Evolutionary conservation across 2,329 filamentous ascomycete species (phyloP), one percentile per base, ranked within the genome.

Genomic region (Pyricularia grisea): DNA sequence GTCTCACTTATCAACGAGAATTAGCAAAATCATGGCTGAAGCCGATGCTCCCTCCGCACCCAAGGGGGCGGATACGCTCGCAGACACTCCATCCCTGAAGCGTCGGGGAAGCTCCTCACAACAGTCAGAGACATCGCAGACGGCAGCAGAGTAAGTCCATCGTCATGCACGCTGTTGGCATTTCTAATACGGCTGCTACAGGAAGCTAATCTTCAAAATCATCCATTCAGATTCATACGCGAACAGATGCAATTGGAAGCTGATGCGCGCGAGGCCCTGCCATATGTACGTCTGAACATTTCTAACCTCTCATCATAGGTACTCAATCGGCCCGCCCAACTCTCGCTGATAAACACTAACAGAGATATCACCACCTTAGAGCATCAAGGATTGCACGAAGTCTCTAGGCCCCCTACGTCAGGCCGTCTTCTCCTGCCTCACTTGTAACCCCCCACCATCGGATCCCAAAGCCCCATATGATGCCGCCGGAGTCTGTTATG

Each of bases 301-400:
- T 28, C 60, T 27, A 63, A 27, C 11, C 60, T 63, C 25, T 63
- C 25, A 9, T 28, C 14, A 63, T 20, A 9, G 14, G 25, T 28
- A 27, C 25, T 63, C 28, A 14, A 63, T 30, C 60, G 20, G 0
- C 27, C 25, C 14, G 42, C 42, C 42, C 42, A 7, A 5, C 6
- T 7, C 20, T n/a, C 0, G 17, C 20, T n/a, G 42, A 55, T 20
- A 31, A 9, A 63, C 5, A 12, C 60, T 63, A 6, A 63, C 27
- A 30, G 14, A 3, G 17, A 63, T 20, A 28, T 28, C 28, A 4
- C 28, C 27, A 9, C n/a, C 20, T 28, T 73, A 96, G 92, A 94
- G 95, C 80, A 97, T 98, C 77, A 92, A 97, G 74, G 90, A 89
- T 65, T 99, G 95, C 80, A 98, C 95, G 66, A 90, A 93, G 73